A percentile compares a stretch with the other conserved stretches of the same genome.
Conservation (phyloP, 192 early-diverging fungal genomes). For the Chytriomyces confervae region DNA sequence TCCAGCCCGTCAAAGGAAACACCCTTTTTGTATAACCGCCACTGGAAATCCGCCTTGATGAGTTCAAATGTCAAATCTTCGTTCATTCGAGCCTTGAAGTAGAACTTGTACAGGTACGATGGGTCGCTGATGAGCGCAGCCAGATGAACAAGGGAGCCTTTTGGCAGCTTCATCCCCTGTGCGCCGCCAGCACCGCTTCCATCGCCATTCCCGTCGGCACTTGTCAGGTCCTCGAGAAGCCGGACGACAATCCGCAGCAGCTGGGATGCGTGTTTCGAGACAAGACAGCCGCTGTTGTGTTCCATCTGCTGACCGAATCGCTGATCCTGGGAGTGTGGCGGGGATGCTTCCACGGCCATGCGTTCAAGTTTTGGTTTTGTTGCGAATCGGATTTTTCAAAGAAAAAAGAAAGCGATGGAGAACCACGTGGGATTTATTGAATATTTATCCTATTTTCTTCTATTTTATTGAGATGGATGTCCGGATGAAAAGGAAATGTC, state of each 20-base stretch:
- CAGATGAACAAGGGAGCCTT: background rate
- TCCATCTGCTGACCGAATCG: no score
- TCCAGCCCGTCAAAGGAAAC: constrained; percentile 15
- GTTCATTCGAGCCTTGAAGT: constrained; percentile 41
- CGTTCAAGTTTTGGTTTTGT: no score
- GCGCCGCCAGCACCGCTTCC: background rate
- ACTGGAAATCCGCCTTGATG: constrained; percentile 44
- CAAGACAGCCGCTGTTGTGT: background rate
- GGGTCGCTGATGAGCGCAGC: constrained; percentile 17
- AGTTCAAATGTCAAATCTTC: constrained; percentile 12
- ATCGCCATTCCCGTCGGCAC: background rate
- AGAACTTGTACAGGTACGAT: constrained; percentile 44
- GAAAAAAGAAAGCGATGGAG: no score
- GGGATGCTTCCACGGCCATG: no score
- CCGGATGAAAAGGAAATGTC: background rate
- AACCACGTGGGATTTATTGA: no score
- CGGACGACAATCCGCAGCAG: constrained; percentile 2
- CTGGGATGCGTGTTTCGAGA: background rate
- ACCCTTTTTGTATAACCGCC: constrained; percentile 46
- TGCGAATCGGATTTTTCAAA: no score
- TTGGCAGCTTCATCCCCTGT: background rate
- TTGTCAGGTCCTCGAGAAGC: background rate
- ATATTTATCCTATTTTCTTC: background rate
- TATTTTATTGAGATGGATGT: background rate
- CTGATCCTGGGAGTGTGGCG: no score